Evolutionary conservation across 441 rosid species (phyloP).

Genomic region (Isatis lusitanica): DNA sequence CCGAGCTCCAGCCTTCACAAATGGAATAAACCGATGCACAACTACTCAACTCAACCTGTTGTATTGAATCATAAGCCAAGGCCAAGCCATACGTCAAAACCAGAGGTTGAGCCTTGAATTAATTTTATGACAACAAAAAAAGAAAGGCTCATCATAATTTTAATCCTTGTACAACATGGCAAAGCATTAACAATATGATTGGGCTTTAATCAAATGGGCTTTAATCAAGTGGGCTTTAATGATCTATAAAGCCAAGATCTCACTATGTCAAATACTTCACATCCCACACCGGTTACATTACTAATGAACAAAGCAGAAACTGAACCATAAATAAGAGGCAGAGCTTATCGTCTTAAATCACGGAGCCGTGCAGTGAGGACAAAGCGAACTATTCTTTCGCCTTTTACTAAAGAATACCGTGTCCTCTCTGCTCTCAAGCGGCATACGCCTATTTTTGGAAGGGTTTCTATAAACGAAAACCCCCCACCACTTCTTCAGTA

Average conservation of each 20-base stretch:
- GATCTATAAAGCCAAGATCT: neutral
- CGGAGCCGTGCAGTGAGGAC: constrained; percentile 19
- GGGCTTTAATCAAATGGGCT: neutral
- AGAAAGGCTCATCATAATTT: too few relatives aligned
- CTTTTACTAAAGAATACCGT: constrained; percentile 77
- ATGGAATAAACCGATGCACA: too few relatives aligned
- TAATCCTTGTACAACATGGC: too few relatives aligned
- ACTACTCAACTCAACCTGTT: too few relatives aligned
- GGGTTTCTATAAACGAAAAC: neutral
- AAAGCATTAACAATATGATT: too few relatives aligned
- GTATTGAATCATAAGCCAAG: too few relatives aligned
- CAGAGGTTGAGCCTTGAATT: too few relatives aligned
- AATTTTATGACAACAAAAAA: too few relatives aligned
- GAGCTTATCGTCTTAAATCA: neutral
- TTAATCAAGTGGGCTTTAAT: neutral
- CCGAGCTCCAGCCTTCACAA: too few relatives aligned
- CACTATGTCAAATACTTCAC: neutral
- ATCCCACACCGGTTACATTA: neutral
- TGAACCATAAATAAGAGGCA: neutral
- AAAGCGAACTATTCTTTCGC: constrained; percentile 73
- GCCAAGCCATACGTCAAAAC: too few relatives aligned
- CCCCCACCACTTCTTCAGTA: neutral
- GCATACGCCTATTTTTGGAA: constrained; percentile 13
- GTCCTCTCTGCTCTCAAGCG: constrained; percentile 22
- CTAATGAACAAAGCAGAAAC: neutral